These are phyloP conservation scores for Aspergillus tubingensis DNA, from an alignment of 2,329 filamentous ascomycete species.

Conservation along the genomic window DNA sequence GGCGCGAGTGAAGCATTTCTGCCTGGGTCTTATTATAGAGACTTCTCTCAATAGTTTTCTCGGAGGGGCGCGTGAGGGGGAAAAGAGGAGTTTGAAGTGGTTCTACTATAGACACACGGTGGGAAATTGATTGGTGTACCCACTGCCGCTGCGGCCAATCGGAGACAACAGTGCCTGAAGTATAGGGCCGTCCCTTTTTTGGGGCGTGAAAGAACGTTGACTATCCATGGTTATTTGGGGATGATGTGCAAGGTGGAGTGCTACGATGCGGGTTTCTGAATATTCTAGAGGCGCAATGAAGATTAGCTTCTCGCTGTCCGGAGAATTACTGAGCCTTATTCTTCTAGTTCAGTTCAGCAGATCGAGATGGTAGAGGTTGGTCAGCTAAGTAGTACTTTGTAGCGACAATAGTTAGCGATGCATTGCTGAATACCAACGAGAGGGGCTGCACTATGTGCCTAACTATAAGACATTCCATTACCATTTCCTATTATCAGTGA, in stretches of 20 bases:
- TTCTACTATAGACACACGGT: background rate
- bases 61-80: background rate
- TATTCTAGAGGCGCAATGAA: background rate
- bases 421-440: background rate
- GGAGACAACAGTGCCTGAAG: background rate
- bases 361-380: background rate
- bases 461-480: background rate
- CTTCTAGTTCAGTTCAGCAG: background rate
- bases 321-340: background rate
- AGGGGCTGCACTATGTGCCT: background rate
- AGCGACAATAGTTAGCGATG: background rate
- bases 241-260: background rate
- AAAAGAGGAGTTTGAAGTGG: background rate
- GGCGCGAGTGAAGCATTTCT: constrained; percentile 33
- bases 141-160: background rate
- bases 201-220: background rate
- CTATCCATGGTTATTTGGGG: background rate
- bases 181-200: background rate
- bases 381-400: background rate
- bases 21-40: background rate
- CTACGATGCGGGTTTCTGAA: background rate
- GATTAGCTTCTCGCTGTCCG: background rate
- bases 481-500: background rate
- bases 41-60: background rate
- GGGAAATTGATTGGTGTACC: background rate